Evolutionary conservation across 768 basidiomycete genomes (phyloP), one percentile per base, ranked within the genome.

Genomic region (Rhizopogon rudus): DNA sequence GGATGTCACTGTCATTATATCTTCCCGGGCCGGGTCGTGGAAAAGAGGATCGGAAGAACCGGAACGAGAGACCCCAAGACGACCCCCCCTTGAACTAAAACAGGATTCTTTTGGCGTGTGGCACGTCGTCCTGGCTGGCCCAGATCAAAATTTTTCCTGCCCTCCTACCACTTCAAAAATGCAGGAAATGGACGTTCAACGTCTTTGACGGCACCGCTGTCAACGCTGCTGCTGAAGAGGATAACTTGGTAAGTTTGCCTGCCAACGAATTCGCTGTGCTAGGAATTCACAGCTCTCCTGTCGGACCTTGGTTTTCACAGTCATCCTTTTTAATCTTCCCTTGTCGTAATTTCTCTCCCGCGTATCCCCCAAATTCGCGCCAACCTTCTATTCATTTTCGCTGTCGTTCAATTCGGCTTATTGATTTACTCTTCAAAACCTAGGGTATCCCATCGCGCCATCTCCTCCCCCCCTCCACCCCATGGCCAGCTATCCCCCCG

Each of bases 401-500:
- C 31, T 13, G 12, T 28, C 44, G 33, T 31, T 28, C 44, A 40
- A 25, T 25, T 10, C 33, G 20, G 44, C n/a, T 29, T 31, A 12
- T 40, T 6, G 8, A n/a, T 37, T 37, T 16, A 8, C 40, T 37
- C 33, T 54, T n/a, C 22, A 48, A 29, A 14, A 33, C 12, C 25
- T 44, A 2, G 8, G 33, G 10, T 40, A 25, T 28, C 28, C 41
- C 22, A 17, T 13, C 35, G 22, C 5, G 28, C 22, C 42, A 16
- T 40, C 16, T 33, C 14, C 28, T 17, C 22, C n/a, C 17, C 33
- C 51, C 22, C 14, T n/a, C 22, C 53, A 40, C 5, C 31, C 20
- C 51, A 86, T 86, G 84, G 76, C 86, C 51, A 80, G 80, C 71
- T 87, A 86, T 62, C 79, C 87, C 25, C 87, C 88, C 48, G 81